These are phyloP conservation scores for Harringtonia lauricola DNA, from an alignment of 2,329 filamentous ascomycete species.

Conservation along the genomic window DNA sequence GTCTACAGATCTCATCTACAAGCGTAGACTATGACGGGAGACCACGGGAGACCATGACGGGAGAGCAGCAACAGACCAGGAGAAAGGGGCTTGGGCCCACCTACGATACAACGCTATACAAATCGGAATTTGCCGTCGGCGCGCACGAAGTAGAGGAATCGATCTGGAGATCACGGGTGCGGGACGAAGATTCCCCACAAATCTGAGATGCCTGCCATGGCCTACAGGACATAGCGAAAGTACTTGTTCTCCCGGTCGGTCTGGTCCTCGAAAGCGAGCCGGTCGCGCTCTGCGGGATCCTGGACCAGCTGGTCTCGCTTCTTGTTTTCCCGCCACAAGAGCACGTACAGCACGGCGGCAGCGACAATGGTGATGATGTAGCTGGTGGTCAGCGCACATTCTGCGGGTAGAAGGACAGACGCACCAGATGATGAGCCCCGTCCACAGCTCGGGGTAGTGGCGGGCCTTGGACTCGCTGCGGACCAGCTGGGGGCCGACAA, in stretches of 20 bases:
- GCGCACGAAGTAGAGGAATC: too few species aligned
- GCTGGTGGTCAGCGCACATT: conserved; percentile 20
- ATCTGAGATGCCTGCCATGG: too few species aligned
- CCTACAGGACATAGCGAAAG: conserved; percentile 47
- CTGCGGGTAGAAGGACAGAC: conserved; percentile 10
- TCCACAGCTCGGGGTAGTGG: conserved; percentile 64
- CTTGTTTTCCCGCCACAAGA: conserved; percentile 49
- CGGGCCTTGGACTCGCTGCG: conserved; percentile 50
- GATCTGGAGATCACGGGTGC: too few species aligned
- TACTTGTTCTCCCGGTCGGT: conserved; percentile 60
- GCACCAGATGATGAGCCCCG: conserved; percentile 51
- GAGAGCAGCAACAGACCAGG: too few species aligned
- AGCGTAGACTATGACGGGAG: too few species aligned
- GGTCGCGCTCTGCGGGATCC: conserved; percentile 51
- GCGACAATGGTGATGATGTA: conserved; percentile 58
- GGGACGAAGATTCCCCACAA: too few species aligned
- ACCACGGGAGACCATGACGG: too few species aligned
- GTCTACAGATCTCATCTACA: too few species aligned
- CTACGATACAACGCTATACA: too few species aligned
- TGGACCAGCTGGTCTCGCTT: conserved; percentile 33
- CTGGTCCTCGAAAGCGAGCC: conserved; percentile 54
- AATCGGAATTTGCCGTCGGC: too few species aligned
- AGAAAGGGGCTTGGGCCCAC: too few species aligned
- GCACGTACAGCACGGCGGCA: conserved; percentile 42
- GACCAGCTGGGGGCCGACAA: conserved; percentile 63